Evolutionary conservation across 2,329 filamentous ascomycete species (phyloP).

Genomic region (Pleurostoma richardsiae): DNA sequence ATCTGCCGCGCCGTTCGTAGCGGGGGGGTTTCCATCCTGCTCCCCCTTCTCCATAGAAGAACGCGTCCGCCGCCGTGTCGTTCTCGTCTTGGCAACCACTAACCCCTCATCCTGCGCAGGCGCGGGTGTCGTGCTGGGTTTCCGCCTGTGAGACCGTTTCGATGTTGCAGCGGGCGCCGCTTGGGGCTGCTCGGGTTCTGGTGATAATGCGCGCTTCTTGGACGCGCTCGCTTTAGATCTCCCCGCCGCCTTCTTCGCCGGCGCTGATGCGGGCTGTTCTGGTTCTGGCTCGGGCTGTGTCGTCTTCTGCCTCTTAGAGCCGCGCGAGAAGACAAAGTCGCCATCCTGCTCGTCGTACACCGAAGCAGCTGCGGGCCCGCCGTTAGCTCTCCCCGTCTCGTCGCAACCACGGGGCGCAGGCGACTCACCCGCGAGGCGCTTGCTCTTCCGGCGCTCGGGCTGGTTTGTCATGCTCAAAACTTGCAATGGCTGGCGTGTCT

Average conservation of each 20-base stretch:
- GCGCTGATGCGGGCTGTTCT: slow-evolving; percentile 33
- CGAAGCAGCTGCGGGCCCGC: slow-evolving; percentile 14
- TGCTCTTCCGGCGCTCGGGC: slow-evolving; percentile 56
- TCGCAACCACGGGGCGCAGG: slow-evolving; percentile 20
- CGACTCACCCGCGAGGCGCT: slow-evolving; percentile 54
- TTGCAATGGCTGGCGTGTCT: slow-evolving; percentile 59
- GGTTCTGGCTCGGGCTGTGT: slow-evolving; percentile 37
- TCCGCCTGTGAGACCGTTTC: slow-evolving; percentile 28
- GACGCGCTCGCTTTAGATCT: slow-evolving; percentile 25
- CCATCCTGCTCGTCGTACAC: slow-evolving; percentile 71
- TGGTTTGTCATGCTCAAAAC: slow-evolving; percentile 64
- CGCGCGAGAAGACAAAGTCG: slow-evolving; percentile 70
- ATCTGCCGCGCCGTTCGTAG: slow-evolving; percentile 3
- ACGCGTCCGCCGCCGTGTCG: slow-evolving; percentile 38
- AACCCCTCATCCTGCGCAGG: slow-evolving; percentile 28
- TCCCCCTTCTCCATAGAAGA: slow-evolving; percentile 31
- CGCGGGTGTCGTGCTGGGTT: slow-evolving; percentile 27
- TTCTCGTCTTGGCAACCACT: slow-evolving; percentile 30
- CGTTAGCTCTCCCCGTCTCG: slow-evolving; percentile 19
- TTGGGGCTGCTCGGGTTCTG: slow-evolving; percentile 10
- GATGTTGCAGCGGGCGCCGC: slow-evolving; percentile 10
- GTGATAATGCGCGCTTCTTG: slow-evolving; percentile 22
- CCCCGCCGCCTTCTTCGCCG: slow-evolving; percentile 33
- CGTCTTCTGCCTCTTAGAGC: slow-evolving; percentile 60
- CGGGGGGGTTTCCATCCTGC: slow-evolving; percentile 9